Evolutionary conservation across 768 basidiomycete genomes (phyloP), one percentile per base, ranked within the genome.

Genomic region (Russula lepida): DNA sequence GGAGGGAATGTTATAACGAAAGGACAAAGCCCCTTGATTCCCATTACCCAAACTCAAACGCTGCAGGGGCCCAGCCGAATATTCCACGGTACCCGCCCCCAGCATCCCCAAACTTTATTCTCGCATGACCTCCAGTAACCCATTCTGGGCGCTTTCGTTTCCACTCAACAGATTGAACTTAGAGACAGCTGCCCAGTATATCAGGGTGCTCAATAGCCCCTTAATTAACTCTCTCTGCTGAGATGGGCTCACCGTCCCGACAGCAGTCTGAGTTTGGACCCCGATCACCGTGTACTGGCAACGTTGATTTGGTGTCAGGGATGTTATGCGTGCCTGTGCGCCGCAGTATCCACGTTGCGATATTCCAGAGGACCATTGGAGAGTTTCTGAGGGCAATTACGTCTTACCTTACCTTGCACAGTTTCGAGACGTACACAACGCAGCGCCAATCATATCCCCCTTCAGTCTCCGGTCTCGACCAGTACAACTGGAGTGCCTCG

Each of bases 91-190:
- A 21, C 35, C 33, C 23, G 27, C 39, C 27, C 50, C 39, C 27
- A 27, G 52, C 35, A 53, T 37, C 17, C 37, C 25, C 49, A 37
- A 57, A 58, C 56, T 56, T 52, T 57, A 52, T 62, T 58, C 32
- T 28, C 35, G 37, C n/a, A 27, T 60, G 59, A 59, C 43, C 46
- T 48, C 23, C 52, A 57, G 27, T 53, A 44, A 54, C 23, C 33
- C 44, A 43, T 37, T 43, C 23, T n/a, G 15, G 54, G 61, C 37
- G 41, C 50, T 21, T 30, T 57, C 19, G 12, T 37, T 23, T 49
- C 41, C 17, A 21, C 32, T 46, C 58, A 35, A 44, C 17, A 35
- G n/a, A 28, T n/a, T 50, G 44, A 30, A 25, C 4, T 39, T 58
- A 39, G 23, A 43, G 28, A 8, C 25, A 33, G 25, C 21, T 44